Percentiles rank a stretch among this genome's conserved stretches.
Evolutionary conservation across 768 basidiomycete species (phyloP).

Genomic region (Lactarius sp.): DNA sequence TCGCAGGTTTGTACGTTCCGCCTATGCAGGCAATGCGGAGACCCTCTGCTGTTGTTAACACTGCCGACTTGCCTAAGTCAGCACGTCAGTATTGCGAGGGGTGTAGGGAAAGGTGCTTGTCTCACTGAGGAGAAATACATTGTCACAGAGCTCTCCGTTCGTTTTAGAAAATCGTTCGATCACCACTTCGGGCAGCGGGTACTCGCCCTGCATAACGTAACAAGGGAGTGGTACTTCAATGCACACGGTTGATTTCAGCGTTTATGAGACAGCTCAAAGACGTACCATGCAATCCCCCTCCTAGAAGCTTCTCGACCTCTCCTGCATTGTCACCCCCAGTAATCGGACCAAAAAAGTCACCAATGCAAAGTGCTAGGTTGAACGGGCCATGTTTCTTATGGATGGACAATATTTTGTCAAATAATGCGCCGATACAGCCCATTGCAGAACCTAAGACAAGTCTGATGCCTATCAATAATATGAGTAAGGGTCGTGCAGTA

Average conservation of each 20-base stretch:
- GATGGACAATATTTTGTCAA: slow-evolving; percentile 76
- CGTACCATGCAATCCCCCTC: slow-evolving; percentile 63
- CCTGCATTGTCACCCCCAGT: slow-evolving; percentile 34
- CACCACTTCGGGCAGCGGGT: slow-evolving; percentile 66
- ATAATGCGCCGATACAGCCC: slow-evolving; percentile 69
- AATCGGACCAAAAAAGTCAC: slow-evolving; percentile 77
- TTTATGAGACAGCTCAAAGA: neutral
- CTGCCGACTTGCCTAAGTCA: slow-evolving; percentile 69
- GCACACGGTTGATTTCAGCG: slow-evolving; percentile 4
- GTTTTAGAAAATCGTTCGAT: slow-evolving; percentile 71
- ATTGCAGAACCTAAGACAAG: slow-evolving; percentile 77
- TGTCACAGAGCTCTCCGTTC: slow-evolving; percentile 74
- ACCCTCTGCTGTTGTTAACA: slow-evolving; percentile 73
- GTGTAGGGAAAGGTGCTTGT: slow-evolving; percentile 15
- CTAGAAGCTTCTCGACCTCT: slow-evolving; percentile 56
- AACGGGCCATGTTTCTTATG: slow-evolving; percentile 93
- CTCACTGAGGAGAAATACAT: slow-evolving; percentile 84
- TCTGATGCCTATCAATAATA: slow-evolving; percentile 31
- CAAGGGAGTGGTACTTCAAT: slow-evolving; percentile 76
- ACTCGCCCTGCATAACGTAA: slow-evolving; percentile 87
- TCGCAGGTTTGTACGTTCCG: slow-evolving; percentile 61
- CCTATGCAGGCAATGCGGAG: slow-evolving; percentile 84
- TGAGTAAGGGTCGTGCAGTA: neutral
- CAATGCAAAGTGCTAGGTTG: slow-evolving; percentile 71
- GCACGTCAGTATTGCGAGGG: slow-evolving; percentile 8